These are phyloP conservation scores for Barnettozyma salicaria DNA, from an alignment of 805 yeast species.

Conservation along the genomic window DNA sequence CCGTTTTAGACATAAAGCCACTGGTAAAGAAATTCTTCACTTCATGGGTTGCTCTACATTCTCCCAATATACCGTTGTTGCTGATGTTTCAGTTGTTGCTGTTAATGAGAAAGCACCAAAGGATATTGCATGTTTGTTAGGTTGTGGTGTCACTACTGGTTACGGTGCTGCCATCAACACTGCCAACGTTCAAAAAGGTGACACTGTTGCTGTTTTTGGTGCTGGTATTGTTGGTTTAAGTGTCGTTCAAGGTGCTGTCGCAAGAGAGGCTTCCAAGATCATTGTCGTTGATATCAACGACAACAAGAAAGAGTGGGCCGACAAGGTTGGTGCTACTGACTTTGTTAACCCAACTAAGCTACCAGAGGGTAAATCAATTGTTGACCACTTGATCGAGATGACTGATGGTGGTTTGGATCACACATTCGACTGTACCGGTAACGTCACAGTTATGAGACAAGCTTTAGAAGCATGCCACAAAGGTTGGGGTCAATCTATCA, in stretches of 20 bases:
- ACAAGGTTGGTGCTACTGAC: slow-evolving; percentile 90
- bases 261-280: slow-evolving; percentile 73
- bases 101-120: slow-evolving; percentile 78
- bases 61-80: slow-evolving; percentile 95
- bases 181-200: slow-evolving; percentile 86
- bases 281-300: slow-evolving; percentile 86
- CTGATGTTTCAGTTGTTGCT: slow-evolving; percentile 94
- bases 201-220: slow-evolving; percentile 93
- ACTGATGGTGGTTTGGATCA: slow-evolving; percentile 97
- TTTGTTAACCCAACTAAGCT: slow-evolving; percentile 81
- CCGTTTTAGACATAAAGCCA: slow-evolving; percentile 66
- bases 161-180: slow-evolving; percentile 96
- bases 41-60: slow-evolving; percentile 99
- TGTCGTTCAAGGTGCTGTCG: slow-evolving; percentile 90
- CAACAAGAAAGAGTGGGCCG: slow-evolving; percentile 78
- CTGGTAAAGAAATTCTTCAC: slow-evolving; percentile 80
- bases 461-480: slow-evolving; percentile 97
- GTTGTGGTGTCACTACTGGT: slow-evolving; percentile 98
- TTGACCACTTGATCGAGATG: slow-evolving; percentile 74
- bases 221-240: slow-evolving; percentile 97
- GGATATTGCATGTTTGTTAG: slow-evolving; percentile 86
- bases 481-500: slow-evolving; percentile 96
- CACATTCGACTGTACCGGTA: slow-evolving; percentile 98
- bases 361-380: slow-evolving; percentile 68
- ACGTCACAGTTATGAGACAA: slow-evolving; percentile 87